Percentiles rank a stretch among this genome's conserved stretches.
Evolutionary conservation across 2,329 filamentous ascomycete species (phyloP).

Genomic region (Dendrostoma leiphaemia): DNA sequence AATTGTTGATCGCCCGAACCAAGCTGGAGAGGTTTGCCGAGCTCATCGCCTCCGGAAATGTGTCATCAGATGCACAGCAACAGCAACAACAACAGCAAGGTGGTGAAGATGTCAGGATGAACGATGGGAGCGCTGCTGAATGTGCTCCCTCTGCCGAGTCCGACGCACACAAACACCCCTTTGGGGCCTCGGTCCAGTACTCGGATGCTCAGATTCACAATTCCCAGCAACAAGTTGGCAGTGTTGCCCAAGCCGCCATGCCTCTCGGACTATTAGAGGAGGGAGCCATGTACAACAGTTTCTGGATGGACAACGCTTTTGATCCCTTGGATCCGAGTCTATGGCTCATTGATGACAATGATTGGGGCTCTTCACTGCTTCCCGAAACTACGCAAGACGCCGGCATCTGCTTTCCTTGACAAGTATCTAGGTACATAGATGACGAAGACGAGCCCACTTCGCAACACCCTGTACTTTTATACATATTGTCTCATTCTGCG

Average conservation of each 20-base stretch:
- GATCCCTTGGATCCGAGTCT: slow-evolving; percentile 20
- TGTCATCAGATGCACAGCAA: not conserved
- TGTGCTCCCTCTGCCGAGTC: not conserved
- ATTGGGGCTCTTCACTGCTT: slow-evolving; percentile 7
- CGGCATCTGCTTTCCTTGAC: not conserved
- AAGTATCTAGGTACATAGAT: no score
- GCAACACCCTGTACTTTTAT: no score
- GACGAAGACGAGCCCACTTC: no score
- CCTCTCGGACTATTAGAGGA: slow-evolving; percentile 2
- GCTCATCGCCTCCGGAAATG: slow-evolving; percentile 34
- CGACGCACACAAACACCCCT: not conserved
- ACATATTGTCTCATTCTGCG: no score
- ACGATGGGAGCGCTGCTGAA: not conserved
- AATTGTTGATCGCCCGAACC: slow-evolving; percentile 43
- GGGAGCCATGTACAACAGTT: slow-evolving; percentile 16
- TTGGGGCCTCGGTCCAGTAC: not conserved
- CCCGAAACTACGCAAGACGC: not conserved
- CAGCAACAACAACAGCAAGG: not conserved
- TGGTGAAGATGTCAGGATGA: not conserved
- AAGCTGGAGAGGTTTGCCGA: slow-evolving; percentile 49
- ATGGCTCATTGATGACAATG: slow-evolving; percentile 19
- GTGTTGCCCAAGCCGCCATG: slow-evolving; percentile 3
- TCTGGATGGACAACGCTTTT: slow-evolving; percentile 22
- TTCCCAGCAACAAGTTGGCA: not conserved
- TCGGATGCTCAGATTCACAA: not conserved